Percentiles rank a stretch among this genome's conserved stretches.
phyloP scores from a whole-genome alignment of 2,329 filamentous ascomycete species.

The Orbilia javanica region DNA sequence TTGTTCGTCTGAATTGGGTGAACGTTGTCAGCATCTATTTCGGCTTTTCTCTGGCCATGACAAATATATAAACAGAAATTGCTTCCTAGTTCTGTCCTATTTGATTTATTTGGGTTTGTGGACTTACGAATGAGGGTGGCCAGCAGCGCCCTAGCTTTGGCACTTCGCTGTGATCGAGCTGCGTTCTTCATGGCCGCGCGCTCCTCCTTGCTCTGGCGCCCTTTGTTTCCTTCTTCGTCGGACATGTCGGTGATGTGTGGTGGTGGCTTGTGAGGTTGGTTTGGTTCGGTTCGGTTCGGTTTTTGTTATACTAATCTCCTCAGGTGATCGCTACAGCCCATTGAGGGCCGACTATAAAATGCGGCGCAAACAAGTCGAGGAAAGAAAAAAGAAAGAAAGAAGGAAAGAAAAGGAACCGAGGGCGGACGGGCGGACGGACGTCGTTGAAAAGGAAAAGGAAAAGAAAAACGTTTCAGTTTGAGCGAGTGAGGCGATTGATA shows the following conservation, averaged over 20 bases:
- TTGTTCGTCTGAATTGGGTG: slow-evolving; percentile 49
- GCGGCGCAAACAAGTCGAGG: slow-evolving; percentile 46
- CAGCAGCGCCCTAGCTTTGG: slow-evolving; percentile 39
- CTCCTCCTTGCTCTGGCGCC: slow-evolving; percentile 57
- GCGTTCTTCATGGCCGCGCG: slow-evolving; percentile 57
- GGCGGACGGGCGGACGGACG: slow-evolving; percentile 11
- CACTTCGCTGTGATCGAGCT: slow-evolving; percentile 54
- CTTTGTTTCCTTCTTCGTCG: slow-evolving; percentile 57
- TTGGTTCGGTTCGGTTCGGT: slow-evolving; percentile 32
- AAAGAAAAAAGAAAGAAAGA: not conserved
- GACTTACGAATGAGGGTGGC: slow-evolving; percentile 53
- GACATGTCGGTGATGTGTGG: slow-evolving; percentile 33
- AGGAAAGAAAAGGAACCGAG: not conserved
- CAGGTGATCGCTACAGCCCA: slow-evolving; percentile 56
- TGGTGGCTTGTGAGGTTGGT: slow-evolving; percentile 22
- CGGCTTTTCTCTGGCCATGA: slow-evolving; percentile 38
- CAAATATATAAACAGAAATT: slow-evolving; percentile 51
- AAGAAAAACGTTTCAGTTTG: not conserved
- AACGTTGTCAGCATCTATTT: slow-evolving; percentile 50
- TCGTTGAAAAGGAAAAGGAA: slow-evolving; percentile 9
- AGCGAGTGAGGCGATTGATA: slow-evolving; percentile 2
- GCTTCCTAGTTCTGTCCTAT: not conserved
- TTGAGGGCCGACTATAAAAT: slow-evolving; percentile 58
- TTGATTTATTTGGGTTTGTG: too few relatives aligned
- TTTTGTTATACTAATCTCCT: slow-evolving; percentile 45